Base-by-base conservation (phyloP, 805 yeast species). In the Cephaloascus fragrans region DNA sequence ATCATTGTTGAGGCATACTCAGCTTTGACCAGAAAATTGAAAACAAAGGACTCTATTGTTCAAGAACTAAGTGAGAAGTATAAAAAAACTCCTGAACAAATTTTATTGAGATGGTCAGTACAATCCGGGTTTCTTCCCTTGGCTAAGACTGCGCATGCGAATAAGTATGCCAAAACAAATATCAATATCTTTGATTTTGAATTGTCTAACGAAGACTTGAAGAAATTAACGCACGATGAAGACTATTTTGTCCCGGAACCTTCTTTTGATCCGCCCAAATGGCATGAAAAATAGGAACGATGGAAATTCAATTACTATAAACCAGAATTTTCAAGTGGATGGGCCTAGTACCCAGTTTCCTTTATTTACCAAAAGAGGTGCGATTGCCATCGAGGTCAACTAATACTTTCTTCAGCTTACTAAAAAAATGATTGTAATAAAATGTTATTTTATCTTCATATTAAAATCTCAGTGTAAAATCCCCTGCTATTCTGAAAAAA, bases 71-170 rank as follows among this genome's bases (percentile, higher is more conserved):
- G 61, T 34, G 44, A 53, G 18, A 70, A 69, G 45, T 63, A 71
- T 49, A 45, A 51, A 34, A 62, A 59, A 41, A 45, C 59, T 5
- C 56, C 67, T 4, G 75, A 74, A 1, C 79, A 73, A 45, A 50
- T 74, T 1, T 56, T 71, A 39, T 57, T 75, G 34, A 56, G 62
- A 34, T 75, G 77, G 76, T 61, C 68, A 15, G 42, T 73, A n/a
- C 67, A 70, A 41, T 59, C 64, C 42, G 74, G 73, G 2, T 64
- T 64, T 32, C 58, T 62, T 17, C 64, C 61, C n/a, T 49, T 57
- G 26, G 68, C 62, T 15, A 61, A 54, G 34, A 51, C 63, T 16
- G 52, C 47, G 57, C 65, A 23, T 23, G 28, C 28, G 12, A 23
- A 12, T 12, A 6, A 23, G 28, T 23, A 23, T 23, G 28, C 28